Evolutionary conservation across 75 land plant genomes (phyloP), one percentile per base, ranked within the genome.

Genomic region (Picea glauca): DNA sequence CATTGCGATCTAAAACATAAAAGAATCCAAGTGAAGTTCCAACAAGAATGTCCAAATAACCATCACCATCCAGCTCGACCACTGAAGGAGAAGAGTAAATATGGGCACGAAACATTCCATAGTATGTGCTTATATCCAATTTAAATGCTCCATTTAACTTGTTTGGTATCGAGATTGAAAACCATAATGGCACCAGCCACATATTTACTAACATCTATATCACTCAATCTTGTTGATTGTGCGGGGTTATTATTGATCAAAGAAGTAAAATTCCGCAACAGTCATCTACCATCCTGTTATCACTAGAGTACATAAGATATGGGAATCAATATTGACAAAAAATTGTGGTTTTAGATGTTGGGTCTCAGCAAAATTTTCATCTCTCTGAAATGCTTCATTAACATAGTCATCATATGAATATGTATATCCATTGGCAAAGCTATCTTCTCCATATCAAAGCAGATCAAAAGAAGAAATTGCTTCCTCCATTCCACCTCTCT

Each of bases 21-120:
- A 94, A 88, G 78, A 87, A 86, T 63, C 99, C 99, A 84, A 68
- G 91, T 7, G 99, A 94, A 20, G 99, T 93, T 57, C 99, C 99
- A 75, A 97, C 86, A 54, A 97, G 81, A 80, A 97, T 97, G 83
- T 94, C 98, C 88, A 97, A 50, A 58, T 87, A 81, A 11, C 99
- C 98, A 89, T 94, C 98, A 79, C 93, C 93, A 86, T 97, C 99
- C 76, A 97, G 80, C 81, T 97, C 98, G 60, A 83, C 91, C 64
- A 97, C 92, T 61, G 98, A 91, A 21, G 99, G 99, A 79, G 98
- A 86, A 15, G 98, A 94, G 82, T 94, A 94, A 80, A 97, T 97
- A 82, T 93, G 93, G 6, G 96, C 95, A 81, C 98, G 98, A 65
- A 78, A 97, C 13, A 78, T 82, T 72, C 89, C 93, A 83, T 91